Evolutionary conservation across 2,329 filamentous ascomycete species (phyloP), one percentile per base, ranked within the genome.

Genomic region (Fusarium annulatum): DNA sequence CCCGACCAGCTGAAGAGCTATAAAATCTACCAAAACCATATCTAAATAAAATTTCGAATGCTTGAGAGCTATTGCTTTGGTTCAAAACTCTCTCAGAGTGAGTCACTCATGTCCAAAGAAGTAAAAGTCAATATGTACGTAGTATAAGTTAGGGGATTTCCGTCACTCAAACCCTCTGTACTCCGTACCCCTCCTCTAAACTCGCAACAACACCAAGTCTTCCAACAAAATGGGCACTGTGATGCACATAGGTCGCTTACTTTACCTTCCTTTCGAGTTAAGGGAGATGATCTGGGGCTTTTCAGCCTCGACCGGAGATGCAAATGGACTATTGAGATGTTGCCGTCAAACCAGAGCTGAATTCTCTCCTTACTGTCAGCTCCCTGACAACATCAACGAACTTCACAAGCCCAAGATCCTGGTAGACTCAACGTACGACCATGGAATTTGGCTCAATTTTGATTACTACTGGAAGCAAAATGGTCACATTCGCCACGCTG

Each of bases 381-480:
- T 67, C 7, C 42, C 62, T 36, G 26, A 68, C 0, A 28, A 52
- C 7, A 16, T 62, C 9, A 16, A 48, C n/a, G 18, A 45, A 11
- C 62, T 64, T 6, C 26, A 33, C 3, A 63, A 21, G 33, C 60
- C 73, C 30, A 58, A n/a, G 33, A 34, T 48, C 16, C 21, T 43
- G 36, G 57, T 63, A 2, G 71, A 74, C 14, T 72, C 72, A 1
- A 61, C 57, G 19, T 64, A 72, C 18, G 21, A 33, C 10, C 28
- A 59, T n/a, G 64, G 64, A 7, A 48, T 56, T 3, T 69, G 64
- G 60, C 45, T 69, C 23, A 74, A 63, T 42, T 60, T 74, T 19
- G 64, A 61, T n/a, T 64, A 69, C 33, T 43, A 9, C 4, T 72
- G 64, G 60, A 33, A 62, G 15, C n/a, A 26, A 15, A 14, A 61